Conservation (phyloP, 2,329 filamentous ascomycete genomes). For the Penicillium digitatum region DNA sequence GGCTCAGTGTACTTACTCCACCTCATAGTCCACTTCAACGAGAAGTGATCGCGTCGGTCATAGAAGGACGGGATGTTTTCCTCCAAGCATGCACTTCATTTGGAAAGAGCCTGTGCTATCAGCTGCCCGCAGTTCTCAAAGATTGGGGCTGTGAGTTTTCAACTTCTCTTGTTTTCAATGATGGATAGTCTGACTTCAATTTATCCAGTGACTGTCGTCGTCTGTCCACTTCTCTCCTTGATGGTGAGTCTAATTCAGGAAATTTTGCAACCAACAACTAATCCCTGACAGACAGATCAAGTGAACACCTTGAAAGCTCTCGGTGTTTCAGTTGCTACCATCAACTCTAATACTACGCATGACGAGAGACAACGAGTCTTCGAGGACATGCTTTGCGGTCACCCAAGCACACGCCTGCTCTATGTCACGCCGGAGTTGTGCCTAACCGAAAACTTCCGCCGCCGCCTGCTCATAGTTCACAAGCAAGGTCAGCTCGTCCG, state of each 20-base stretch:
- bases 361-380: conserved; percentile 66
- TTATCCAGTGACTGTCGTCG: conserved; percentile 72
- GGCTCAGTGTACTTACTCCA: background rate
- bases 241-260: conserved; percentile 59
- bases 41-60: conserved; percentile 77
- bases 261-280: background rate
- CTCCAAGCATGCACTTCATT: conserved; percentile 74
- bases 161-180: background rate
- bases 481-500: conserved; percentile 79
- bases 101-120: conserved; percentile 90
- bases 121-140: conserved; percentile 82
- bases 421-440: conserved; percentile 95
- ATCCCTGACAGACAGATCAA: conserved; percentile 70
- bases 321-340: conserved; percentile 74
- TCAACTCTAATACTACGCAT: conserved; percentile 75
- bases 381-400: conserved; percentile 78
- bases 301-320: conserved; percentile 72
- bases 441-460: conserved; percentile 70
- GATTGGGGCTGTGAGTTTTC: conserved; percentile 64
- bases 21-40: conserved; percentile 68
- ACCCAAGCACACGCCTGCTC: conserved; percentile 75
- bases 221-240: conserved; percentile 81
- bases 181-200: conserved; percentile 10
- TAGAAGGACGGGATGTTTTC: conserved; percentile 85
- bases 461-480: conserved; percentile 68